Base-by-base conservation (phyloP, 108 stramenopile species). In the Cyclotella baltica region DNA sequence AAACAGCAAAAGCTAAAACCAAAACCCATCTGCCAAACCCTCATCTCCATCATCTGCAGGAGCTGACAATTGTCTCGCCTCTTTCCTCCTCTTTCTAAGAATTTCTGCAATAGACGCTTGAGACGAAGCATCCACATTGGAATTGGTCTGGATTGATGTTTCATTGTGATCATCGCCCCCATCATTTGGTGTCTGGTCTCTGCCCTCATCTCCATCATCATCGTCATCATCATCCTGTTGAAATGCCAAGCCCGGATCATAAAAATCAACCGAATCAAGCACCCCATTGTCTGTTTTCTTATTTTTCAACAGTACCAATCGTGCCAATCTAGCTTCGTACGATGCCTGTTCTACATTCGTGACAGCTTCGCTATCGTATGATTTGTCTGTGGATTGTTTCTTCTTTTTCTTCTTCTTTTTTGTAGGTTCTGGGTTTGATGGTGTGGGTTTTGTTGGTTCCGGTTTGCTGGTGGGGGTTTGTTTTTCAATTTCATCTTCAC, bases 221-320 rank as follows among this genome's bases (percentile, higher is more conserved):
- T 52, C 62, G 1, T 64, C 61, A 48, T 59, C 65, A 36, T 67
- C 72, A 0, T 80, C 72, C 28, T 73, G 57, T 51, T 55, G 63
- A 57, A 72, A 80, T 0, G 79, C 79, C 57, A 80, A 80, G 30
- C 66, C 55, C 23, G 79, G 79, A 35, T 80, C 66, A 29, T 80
- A 80, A 35, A 80, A 73, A 18, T 73, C 72, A 34, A 33, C 11
- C n/a, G 61, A 50, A 19, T n/a, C 22, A 23, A 70, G 63, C 6
- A 2, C 35, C 0, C 30, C 22, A 1, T 25, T 57, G 27, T 31
- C 29, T 36, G 48, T 70, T 51, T 62, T 50, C 15, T 72, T 80
- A 31, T 53, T 67, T 47, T 68, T 67, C 4, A 80, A 57, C 43
- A 80, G 33, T 48, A 80, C 65, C 36, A 80, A 55, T 31, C 79